Percentiles rank a stretch among this genome's conserved stretches.
Conservation (phyloP, 768 basidiomycete genomes). For the Boletus tomentosulus region DNA sequence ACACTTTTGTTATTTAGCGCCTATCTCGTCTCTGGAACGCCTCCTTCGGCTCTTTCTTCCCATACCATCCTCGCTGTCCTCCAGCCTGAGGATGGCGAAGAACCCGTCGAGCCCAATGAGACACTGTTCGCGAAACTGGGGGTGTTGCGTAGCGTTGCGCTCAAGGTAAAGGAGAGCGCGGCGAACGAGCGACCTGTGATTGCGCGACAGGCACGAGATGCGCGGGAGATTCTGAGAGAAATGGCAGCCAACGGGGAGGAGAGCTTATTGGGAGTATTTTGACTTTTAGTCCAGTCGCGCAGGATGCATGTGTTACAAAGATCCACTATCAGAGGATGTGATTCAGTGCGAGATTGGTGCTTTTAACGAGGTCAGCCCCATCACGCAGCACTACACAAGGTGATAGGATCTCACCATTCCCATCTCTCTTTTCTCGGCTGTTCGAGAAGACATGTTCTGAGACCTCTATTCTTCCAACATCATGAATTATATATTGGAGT, state of each 20-base stretch:
- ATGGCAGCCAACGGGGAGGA: conserved; percentile 26
- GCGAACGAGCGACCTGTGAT: conserved; percentile 68
- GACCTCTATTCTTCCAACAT: too few relatives aligned
- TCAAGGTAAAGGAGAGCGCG: conserved; percentile 68
- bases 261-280: conserved; percentile 26
- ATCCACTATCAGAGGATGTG: background rate
- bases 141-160: conserved; percentile 57
- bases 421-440: too few relatives aligned
- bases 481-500: too few relatives aligned
- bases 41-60: conserved; percentile 58
- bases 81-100: conserved; percentile 40
- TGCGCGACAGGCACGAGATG: conserved; percentile 77
- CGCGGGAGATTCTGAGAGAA: conserved; percentile 61
- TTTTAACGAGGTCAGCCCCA: too few relatives aligned
- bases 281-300: background rate
- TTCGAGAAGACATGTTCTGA: too few relatives aligned
- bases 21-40: conserved; percentile 64
- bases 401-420: too few relatives aligned
- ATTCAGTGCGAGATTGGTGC: too few relatives aligned
- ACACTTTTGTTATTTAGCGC: conserved; percentile 35
- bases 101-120: conserved; percentile 13
- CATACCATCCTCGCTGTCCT: conserved; percentile 58
- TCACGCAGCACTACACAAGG: too few relatives aligned
- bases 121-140: conserved; percentile 64
- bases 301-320: too few relatives aligned